Evolutionary conservation across 2,329 filamentous ascomycete species (phyloP), one percentile per base, ranked within the genome.

Genomic region (Colletotrichum gloeosporioides): DNA sequence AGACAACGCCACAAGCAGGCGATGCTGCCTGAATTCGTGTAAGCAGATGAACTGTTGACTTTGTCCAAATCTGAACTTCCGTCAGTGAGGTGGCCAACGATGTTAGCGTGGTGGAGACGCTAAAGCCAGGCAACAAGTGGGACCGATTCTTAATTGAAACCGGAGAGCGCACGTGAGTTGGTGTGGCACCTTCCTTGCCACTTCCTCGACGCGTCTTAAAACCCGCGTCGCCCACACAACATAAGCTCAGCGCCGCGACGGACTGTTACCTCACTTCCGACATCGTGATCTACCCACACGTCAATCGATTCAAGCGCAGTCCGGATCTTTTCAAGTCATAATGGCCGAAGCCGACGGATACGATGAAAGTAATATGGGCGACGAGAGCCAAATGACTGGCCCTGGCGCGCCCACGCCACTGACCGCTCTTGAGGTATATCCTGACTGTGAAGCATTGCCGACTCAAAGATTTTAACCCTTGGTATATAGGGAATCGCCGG

Each of bases 371-470:
- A 91, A 92, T 80, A 84, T 81, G 79, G 88, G 82, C 73, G 96
- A 97, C 73, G 95, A 98, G 76, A 90, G 90, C 80, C 91, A 92
- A 77, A 90, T 92, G 82, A 92, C 94, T 72, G 96, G 95, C 13
- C 96, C 96, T 74, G 97, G 97, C 78, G 97, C 97, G n/a, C 97
- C 97, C 4, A 98, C 96, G 72, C 96, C 96, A 63, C 90, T 99
- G 32, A 89, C 91, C 64, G 94, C 95, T 63, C 90, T 99, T 4
- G 96, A 99, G 90, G 96, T 98, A 89, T 79, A 89, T 77, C 4
- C 55, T 13, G 8, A 4, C 7, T 27, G 10, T 18, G 36, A 7
- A 18, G 27, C 75, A n/a, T 22, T 64, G 8, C 13, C 16, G 36
- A 67, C 44, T 18, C 13, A 18, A 29, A 7, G 9, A 13, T 61